Conservation (phyloP, 2,329 filamentous ascomycete species). For the Colletotrichum sp. region DNA sequence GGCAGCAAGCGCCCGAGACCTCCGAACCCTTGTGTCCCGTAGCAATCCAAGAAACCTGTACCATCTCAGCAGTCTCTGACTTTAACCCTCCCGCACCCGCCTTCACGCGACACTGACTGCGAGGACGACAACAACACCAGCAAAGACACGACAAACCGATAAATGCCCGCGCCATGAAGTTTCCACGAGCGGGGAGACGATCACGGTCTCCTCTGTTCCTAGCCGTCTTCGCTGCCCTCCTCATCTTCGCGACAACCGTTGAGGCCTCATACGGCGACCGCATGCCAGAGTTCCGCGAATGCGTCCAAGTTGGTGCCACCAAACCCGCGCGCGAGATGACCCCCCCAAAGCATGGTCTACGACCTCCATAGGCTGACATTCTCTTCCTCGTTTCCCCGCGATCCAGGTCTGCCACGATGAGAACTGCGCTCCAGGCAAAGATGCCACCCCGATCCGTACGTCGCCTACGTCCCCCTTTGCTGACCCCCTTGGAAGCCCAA, state of each 20-base stretch:
- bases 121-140: background rate
- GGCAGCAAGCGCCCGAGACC: constrained; percentile 6
- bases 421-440: constrained; percentile 74
- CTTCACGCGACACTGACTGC: background rate
- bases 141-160: background rate
- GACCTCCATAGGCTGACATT: background rate
- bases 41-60: background rate
- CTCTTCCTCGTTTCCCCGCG: background rate
- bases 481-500: background rate
- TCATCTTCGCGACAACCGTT: constrained; percentile 48
- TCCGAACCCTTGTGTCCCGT: constrained; percentile 13
- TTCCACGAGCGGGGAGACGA: constrained; percentile 16
- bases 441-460: constrained; percentile 73
- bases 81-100: background rate
- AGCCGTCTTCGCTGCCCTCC: constrained; percentile 34
- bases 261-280: constrained; percentile 83
- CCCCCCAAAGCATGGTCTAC: background rate
- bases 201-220: constrained; percentile 27
- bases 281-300: constrained; percentile 86
- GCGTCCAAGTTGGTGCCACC: constrained; percentile 71
- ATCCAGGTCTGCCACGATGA: constrained; percentile 76
- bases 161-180: constrained; percentile 21
- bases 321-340: background rate
- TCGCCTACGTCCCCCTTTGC: constrained; percentile 12
- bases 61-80: background rate